These are phyloP conservation scores for Bocquillonia castaneifolia DNA, from an alignment of 441 rosid genomes.

Conservation along the genomic window DNA sequence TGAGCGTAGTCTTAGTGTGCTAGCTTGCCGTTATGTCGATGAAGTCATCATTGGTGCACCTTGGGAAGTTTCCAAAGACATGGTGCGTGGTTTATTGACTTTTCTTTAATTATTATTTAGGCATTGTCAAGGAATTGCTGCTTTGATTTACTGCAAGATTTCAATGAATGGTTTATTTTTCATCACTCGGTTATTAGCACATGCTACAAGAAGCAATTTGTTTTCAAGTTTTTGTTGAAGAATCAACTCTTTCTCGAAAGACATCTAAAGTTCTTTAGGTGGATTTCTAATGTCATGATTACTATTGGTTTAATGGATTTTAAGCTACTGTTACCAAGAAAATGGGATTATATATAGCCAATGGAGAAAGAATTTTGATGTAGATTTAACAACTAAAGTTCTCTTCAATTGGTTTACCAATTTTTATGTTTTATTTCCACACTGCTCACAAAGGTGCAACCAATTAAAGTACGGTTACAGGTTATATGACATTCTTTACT, in stretches of 20 bases:
- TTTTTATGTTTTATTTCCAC: too few species aligned
- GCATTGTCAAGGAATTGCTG: not conserved
- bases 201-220: not conserved
- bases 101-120: not conserved
- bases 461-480: too few species aligned
- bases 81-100: constrained; percentile 43
- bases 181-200: too few species aligned
- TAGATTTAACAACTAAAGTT: too few species aligned
- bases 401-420: too few species aligned
- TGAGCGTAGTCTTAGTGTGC: constrained; percentile 82
- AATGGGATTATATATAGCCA: too few species aligned
- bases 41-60: constrained; percentile 98
- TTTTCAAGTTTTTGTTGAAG: not conserved
- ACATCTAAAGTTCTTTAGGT: not conserved
- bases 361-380: too few species aligned
- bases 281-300: not conserved
- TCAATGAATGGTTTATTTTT: too few species aligned
- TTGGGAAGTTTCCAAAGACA: constrained; percentile 84
- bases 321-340: not conserved
- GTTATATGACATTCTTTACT: too few species aligned
- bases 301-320: not conserved
- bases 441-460: too few species aligned
- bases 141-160: too few species aligned
- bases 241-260: too few species aligned
- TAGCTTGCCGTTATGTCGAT: constrained; percentile 94